Conservation (phyloP, 177 flowering plant species). For the Vitis hybrid region DNA sequence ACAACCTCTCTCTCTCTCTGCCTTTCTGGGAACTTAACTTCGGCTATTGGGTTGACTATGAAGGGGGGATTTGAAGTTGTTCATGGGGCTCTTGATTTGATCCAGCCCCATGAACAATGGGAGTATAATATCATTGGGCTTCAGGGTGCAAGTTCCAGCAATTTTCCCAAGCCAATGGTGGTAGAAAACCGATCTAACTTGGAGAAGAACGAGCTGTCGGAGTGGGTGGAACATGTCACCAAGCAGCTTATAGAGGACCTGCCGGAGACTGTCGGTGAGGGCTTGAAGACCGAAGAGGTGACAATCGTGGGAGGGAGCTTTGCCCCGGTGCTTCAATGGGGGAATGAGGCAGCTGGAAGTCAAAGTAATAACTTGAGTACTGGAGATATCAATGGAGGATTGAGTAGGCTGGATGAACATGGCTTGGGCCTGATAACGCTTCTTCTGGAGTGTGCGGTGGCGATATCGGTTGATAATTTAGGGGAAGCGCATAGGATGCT, state of each 20-base stretch:
- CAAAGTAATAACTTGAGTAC: constrained; percentile 3
- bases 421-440: constrained; percentile 45
- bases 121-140: constrained; percentile 18
- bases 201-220: constrained; percentile 51
- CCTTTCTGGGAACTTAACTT: neutral
- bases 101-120: constrained; percentile 55
- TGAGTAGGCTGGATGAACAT: constrained; percentile 33
- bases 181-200: constrained; percentile 8
- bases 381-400: constrained; percentile 3
- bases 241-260: constrained; percentile 50
- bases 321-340: constrained; percentile 19
- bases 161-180: constrained; percentile 15
- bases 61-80: constrained; percentile 41
- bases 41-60: constrained; percentile 12
- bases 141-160: constrained; percentile 2
- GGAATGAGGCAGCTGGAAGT: constrained; percentile 8
- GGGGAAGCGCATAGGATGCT: constrained; percentile 63
- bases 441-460: constrained; percentile 70
- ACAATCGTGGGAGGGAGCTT: constrained; percentile 14
- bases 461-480: constrained; percentile 67
- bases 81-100: constrained; percentile 39
- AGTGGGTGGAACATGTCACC: constrained; percentile 65
- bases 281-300: constrained; percentile 1
- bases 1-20: constrained; percentile 9
- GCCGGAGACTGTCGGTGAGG: constrained; percentile 20